Conservation (phyloP, 495 filamentous ascomycete species). For the Acidiella bohemica region DNA sequence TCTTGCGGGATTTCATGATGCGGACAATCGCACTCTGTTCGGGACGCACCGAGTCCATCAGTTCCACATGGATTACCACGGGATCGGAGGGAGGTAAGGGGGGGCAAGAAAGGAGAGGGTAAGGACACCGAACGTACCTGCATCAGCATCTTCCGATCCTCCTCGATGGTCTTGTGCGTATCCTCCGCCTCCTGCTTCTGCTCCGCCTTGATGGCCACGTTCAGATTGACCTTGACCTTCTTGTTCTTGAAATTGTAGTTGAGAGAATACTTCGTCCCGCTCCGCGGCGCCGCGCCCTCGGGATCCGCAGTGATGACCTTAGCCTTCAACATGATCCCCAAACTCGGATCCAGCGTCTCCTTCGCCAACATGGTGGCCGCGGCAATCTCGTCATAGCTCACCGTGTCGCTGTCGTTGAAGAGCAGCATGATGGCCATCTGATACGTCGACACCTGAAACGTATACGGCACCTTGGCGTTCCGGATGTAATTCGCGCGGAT, state of each 20-base stretch:
- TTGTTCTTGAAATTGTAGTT: conserved; percentile 96
- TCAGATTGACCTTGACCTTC: conserved; percentile 93
- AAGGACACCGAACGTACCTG: too few species aligned
- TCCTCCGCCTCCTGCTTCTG: conserved; percentile 89
- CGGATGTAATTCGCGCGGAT: conserved; percentile 87
- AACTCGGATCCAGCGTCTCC: conserved; percentile 72
- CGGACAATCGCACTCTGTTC: conserved; percentile 87
- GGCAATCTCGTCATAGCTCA: conserved; percentile 76
- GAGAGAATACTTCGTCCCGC: conserved; percentile 60
- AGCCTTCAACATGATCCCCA: conserved; percentile 77
- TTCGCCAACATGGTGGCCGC: conserved; percentile 61
- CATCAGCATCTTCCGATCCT: conserved; percentile 88
- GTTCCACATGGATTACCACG: background rate
- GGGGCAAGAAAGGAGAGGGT: too few species aligned
- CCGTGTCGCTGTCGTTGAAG: conserved; percentile 81
- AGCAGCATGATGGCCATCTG: conserved; percentile 96
- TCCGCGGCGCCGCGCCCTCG: conserved; percentile 58
- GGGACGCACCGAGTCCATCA: conserved; percentile 9
- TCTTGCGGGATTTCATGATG: conserved; percentile 99
- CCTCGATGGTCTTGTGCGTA: conserved; percentile 98
- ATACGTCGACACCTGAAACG: conserved; percentile 93
- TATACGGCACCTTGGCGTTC: conserved; percentile 77
- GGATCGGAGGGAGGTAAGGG: conserved; percentile 2
- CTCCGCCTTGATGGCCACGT: conserved; percentile 86
- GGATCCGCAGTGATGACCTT: conserved; percentile 63